phyloP scores from a whole-genome alignment of 495 filamentous ascomycete species.

The Astrothelium macrocarpum region DNA sequence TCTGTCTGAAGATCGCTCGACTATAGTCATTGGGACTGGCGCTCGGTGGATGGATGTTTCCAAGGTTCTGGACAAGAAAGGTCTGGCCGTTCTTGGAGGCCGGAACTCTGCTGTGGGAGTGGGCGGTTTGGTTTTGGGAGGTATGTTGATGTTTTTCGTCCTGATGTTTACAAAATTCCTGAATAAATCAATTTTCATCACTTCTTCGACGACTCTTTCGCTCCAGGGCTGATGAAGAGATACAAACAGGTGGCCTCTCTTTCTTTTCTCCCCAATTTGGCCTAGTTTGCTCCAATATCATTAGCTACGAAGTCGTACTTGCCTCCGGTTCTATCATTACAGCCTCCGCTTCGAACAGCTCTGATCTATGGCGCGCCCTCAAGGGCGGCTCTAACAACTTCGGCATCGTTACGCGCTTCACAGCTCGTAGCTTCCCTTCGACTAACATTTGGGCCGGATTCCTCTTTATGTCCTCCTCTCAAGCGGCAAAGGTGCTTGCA shows the following conservation, averaged over 20 bases:
- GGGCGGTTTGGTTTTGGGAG: slow-evolving; percentile 16
- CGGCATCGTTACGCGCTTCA: slow-evolving; percentile 33
- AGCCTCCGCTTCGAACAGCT: slow-evolving; percentile 15
- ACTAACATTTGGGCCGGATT: slow-evolving; percentile 23
- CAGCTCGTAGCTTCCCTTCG: slow-evolving; percentile 16
- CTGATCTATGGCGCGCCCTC: slow-evolving; percentile 33
- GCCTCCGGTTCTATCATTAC: slow-evolving; percentile 14
- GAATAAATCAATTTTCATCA: too few species aligned
- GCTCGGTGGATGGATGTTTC: slow-evolving; percentile 17
- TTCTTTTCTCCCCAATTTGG: not conserved
- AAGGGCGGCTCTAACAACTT: slow-evolving; percentile 37
- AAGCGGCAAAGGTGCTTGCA: not conserved
- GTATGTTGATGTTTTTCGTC: too few species aligned
- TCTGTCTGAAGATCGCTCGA: slow-evolving; percentile 32
- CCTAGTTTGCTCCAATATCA: slow-evolving; percentile 20
- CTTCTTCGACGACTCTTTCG: too few species aligned
- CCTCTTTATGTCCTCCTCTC: slow-evolving; percentile 5
- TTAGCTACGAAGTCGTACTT: slow-evolving; percentile 25
- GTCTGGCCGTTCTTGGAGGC: slow-evolving; percentile 16
- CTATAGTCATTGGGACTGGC: slow-evolving; percentile 13
- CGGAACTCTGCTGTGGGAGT: slow-evolving; percentile 19
- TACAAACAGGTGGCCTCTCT: not conserved
- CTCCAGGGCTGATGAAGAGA: too few species aligned
- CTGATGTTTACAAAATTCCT: too few species aligned
- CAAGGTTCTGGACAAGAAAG: slow-evolving; percentile 4